A percentile compares a stretch with the other conserved stretches of the same genome.
These are phyloP conservation scores for Aspergillus coremiiformis DNA, from an alignment of 495 filamentous ascomycete genomes.

Conservation along the genomic window DNA sequence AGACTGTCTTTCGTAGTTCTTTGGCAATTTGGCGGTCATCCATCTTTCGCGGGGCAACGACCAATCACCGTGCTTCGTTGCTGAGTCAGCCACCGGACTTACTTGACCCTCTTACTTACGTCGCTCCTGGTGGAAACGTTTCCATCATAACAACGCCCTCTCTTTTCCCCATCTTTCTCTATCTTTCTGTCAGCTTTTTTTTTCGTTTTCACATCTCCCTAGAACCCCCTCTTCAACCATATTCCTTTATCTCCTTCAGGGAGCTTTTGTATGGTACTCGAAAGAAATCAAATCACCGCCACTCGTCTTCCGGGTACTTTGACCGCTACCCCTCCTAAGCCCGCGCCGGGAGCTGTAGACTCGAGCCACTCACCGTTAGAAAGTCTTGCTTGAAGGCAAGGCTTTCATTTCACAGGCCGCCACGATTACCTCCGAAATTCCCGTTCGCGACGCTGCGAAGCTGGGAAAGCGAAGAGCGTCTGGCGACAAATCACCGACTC, in stretches of 20 bases:
- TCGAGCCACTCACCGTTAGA: conserved; percentile 25
- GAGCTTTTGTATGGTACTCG: conserved; percentile 13
- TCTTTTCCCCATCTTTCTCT: conserved; percentile 14
- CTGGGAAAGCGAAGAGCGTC: conserved; percentile 83
- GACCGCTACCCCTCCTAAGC: conserved; percentile 22
- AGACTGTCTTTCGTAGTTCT: background rate
- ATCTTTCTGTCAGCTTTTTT: conserved; percentile 2
- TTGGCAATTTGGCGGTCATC: background rate
- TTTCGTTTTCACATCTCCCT: background rate
- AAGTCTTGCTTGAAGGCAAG: conserved; percentile 50
- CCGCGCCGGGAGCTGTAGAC: conserved; percentile 28
- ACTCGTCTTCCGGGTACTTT: conserved; percentile 20
- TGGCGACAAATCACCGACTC: conserved; percentile 57
- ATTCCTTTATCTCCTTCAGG: conserved; percentile 9
- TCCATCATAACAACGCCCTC: conserved; percentile 7
- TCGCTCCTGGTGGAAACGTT: conserved; percentile 17
- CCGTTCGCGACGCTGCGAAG: conserved; percentile 51
- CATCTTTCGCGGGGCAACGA: conserved; percentile 8
- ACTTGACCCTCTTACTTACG: conserved; percentile 40
- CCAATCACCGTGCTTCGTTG: conserved; percentile 5
- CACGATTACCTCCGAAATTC: conserved; percentile 51
- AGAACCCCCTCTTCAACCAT: conserved; percentile 5
- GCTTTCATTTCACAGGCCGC: conserved; percentile 36
- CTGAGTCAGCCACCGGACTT: conserved; percentile 12
- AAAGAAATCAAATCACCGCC: background rate